These are phyloP conservation scores for Periconia digitata DNA, from an alignment of 2,329 filamentous ascomycete genomes.

Conservation along the genomic window DNA sequence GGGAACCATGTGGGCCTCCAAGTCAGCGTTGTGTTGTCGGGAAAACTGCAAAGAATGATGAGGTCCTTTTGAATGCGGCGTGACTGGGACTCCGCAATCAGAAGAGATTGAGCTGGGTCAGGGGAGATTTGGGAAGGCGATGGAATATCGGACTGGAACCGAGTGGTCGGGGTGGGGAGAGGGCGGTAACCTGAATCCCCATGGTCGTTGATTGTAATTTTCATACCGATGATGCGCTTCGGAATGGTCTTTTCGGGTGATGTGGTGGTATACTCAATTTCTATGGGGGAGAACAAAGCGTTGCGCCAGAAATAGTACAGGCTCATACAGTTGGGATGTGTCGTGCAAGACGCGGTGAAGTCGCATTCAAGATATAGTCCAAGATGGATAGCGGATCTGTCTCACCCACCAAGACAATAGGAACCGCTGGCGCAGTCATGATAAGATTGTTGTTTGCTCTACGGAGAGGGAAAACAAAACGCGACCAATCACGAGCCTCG, in stretches of 20 bases:
- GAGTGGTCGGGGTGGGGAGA: neutral
- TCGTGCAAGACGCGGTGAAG: neutral
- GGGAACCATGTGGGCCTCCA: constrained; percentile 35
- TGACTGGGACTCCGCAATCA: constrained; percentile 9
- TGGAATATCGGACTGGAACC: too few species aligned
- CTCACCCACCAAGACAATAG: neutral
- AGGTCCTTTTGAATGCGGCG: constrained; percentile 30
- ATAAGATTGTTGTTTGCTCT: neutral
- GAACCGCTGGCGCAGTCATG: neutral
- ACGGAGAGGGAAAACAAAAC: neutral
- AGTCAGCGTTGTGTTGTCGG: constrained; percentile 28
- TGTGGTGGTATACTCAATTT: neutral
- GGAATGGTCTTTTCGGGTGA: neutral
- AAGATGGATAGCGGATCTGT: too few species aligned
- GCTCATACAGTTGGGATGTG: neutral
- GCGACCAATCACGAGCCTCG: neutral
- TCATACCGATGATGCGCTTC: too few species aligned
- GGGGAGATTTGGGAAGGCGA: neutral
- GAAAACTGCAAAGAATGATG: constrained; percentile 26
- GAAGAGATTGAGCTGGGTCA: too few species aligned
- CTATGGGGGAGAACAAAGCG: neutral
- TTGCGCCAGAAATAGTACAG: too few species aligned
- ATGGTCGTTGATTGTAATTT: too few species aligned
- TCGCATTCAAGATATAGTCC: neutral
- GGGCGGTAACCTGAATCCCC: neutral